Conservation (phyloP, 2,329 filamentous ascomycete species). For the Trichoderma atrobrunneum region DNA sequence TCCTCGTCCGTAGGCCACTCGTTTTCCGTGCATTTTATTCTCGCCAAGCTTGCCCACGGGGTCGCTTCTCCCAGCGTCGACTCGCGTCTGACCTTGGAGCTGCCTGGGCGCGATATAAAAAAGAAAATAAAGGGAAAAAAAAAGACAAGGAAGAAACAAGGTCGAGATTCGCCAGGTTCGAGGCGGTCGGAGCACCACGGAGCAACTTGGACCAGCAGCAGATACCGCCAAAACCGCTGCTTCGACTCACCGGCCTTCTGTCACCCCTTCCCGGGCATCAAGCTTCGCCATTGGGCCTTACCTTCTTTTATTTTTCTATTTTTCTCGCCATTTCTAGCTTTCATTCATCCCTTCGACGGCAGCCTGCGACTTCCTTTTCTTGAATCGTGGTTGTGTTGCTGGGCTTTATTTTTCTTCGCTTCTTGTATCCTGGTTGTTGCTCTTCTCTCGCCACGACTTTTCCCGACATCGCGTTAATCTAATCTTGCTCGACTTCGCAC, state of each 20-base stretch:
- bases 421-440: constrained; percentile 11
- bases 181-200: constrained; percentile 9
- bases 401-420: constrained; percentile 6
- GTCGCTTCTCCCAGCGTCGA: constrained; percentile 15
- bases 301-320: not conserved
- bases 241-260: constrained; percentile 8
- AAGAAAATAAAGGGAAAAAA: not conserved
- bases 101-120: not conserved
- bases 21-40: constrained; percentile 1
- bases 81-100: not conserved
- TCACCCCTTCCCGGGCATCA: constrained; percentile 11
- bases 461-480: not conserved
- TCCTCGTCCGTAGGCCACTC: not conserved
- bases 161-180: not conserved
- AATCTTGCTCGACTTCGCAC: constrained; percentile 9
- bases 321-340: not conserved
- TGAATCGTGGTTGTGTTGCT: not conserved
- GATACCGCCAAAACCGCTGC: not conserved
- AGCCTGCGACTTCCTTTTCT: not conserved
- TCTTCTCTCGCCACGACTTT: constrained; percentile 12
- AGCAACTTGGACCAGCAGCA: constrained; percentile 9
- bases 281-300: constrained; percentile 5
- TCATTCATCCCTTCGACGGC: not conserved
- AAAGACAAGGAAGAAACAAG: not conserved
- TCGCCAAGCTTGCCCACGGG: constrained; percentile 10